Evolutionary conservation across 495 filamentous ascomycete species (phyloP).

Genomic region (Tricharina praecox): DNA sequence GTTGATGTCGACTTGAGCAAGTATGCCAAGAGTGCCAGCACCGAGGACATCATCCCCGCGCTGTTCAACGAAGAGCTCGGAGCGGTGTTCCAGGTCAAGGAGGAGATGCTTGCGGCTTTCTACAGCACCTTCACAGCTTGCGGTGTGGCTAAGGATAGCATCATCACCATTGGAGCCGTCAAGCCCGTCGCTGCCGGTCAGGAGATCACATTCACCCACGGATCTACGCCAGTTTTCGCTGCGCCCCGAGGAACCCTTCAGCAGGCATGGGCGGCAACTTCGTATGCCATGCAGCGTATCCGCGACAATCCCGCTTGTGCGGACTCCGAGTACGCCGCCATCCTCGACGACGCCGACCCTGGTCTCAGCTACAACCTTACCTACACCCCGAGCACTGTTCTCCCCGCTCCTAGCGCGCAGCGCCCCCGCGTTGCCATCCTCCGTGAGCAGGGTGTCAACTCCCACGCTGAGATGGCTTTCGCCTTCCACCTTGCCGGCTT

Average conservation of each 20-base stretch:
- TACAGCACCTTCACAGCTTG: constrained; percentile 69
- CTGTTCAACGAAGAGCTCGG: constrained; percentile 97
- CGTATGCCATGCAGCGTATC: constrained; percentile 76
- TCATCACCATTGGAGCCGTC: constrained; percentile 67
- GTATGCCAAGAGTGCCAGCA: constrained; percentile 33
- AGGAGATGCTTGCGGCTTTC: constrained; percentile 68
- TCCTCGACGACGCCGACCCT: constrained; percentile 59
- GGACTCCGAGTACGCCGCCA: constrained; percentile 63
- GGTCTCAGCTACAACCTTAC: constrained; percentile 74
- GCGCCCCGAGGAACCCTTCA: constrained; percentile 59
- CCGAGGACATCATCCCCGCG: constrained; percentile 48
- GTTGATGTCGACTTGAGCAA: constrained; percentile 53
- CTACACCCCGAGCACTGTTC: constrained; percentile 58
- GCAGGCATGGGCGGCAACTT: constrained; percentile 75
- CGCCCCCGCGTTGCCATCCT: constrained; percentile 83
- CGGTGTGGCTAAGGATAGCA: constrained; percentile 62
- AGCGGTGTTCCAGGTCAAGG: constrained; percentile 86
- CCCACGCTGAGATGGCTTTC: constrained; percentile 92
- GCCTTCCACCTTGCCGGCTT: constrained; percentile 88
- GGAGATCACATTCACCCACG: constrained; percentile 56
- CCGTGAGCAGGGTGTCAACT: constrained; percentile 87
- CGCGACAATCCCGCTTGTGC: constrained; percentile 80
- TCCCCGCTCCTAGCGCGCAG: constrained; percentile 47
- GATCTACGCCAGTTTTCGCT: constrained; percentile 46
- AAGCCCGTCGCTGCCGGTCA: constrained; percentile 52